Evolutionary conservation across 345 rosid genomes (phyloP).

Genomic region (Trapa incisa): DNA sequence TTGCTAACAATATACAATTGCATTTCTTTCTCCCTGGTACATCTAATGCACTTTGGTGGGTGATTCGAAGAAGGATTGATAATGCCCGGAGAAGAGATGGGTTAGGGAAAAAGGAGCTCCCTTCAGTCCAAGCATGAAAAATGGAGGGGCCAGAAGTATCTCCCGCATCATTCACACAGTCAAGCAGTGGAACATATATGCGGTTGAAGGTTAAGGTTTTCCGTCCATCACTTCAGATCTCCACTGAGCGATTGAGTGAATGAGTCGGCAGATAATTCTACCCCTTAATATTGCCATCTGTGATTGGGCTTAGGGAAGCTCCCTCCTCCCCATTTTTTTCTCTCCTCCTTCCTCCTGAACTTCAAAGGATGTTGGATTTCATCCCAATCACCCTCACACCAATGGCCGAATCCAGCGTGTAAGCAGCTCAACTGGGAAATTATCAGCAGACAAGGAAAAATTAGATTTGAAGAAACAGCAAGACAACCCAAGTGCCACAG

Average conservation of each 20-base stretch:
- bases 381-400: neutral
- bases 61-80: neutral
- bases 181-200: conserved; percentile 21
- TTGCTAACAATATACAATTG: too few relatives aligned
- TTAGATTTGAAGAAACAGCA: neutral
- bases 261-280: conserved; percentile 84
- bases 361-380: neutral
- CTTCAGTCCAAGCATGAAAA: conserved; percentile 95
- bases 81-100: conserved; percentile 1
- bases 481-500: too few relatives aligned
- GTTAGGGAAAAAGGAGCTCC: conserved; percentile 64
- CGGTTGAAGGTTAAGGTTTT: too few relatives aligned
- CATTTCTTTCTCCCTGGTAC: too few relatives aligned
- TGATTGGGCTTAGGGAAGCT: conserved; percentile 85
- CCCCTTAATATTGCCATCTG: conserved; percentile 34
- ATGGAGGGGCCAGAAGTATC: conserved; percentile 49
- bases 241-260: conserved; percentile 57
- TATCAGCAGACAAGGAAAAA: neutral
- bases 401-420: neutral
- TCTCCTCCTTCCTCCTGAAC: neutral
- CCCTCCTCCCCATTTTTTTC: conserved; percentile 27
- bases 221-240: neutral
- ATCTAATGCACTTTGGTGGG: neutral
- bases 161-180: conserved; percentile 95
- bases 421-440: neutral